Conservation (phyloP, 2,329 filamentous ascomycete species). For the Hymenoscyphus fructigenus region DNA sequence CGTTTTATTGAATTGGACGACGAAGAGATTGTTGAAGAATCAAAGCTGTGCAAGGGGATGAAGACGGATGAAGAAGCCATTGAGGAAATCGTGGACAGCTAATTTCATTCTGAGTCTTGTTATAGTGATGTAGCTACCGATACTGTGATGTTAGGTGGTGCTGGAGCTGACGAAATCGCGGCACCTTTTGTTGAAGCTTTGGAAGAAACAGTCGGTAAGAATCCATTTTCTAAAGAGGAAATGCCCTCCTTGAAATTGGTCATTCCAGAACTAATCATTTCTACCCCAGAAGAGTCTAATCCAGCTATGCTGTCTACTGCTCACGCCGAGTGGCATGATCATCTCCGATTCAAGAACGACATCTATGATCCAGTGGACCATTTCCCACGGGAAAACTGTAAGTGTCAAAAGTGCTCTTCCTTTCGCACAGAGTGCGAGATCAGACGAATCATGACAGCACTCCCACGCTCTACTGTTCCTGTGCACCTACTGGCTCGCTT, state of each 20-base stretch:
- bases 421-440: background rate
- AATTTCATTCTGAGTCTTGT: background rate
- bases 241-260: background rate
- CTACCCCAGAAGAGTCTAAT: too few species aligned
- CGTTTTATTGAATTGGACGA: background rate
- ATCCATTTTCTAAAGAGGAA: background rate
- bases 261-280: background rate
- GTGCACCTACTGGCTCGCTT: background rate
- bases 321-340: background rate
- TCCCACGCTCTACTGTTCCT: background rate
- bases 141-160: background rate
- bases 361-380: background rate
- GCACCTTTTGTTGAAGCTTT: background rate
- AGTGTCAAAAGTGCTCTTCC: background rate
- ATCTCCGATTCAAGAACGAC: background rate
- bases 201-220: background rate
- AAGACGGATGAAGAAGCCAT: background rate
- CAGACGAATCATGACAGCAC: background rate
- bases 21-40: background rate
- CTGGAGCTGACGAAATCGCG: background rate
- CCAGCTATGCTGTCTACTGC: background rate
- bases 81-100: background rate
- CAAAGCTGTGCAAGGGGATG: too few species aligned
- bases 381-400: background rate
- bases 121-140: background rate